Base-by-base conservation (phyloP, 2,329 filamentous ascomycete species). In the Colletotrichum nymphaeae region DNA sequence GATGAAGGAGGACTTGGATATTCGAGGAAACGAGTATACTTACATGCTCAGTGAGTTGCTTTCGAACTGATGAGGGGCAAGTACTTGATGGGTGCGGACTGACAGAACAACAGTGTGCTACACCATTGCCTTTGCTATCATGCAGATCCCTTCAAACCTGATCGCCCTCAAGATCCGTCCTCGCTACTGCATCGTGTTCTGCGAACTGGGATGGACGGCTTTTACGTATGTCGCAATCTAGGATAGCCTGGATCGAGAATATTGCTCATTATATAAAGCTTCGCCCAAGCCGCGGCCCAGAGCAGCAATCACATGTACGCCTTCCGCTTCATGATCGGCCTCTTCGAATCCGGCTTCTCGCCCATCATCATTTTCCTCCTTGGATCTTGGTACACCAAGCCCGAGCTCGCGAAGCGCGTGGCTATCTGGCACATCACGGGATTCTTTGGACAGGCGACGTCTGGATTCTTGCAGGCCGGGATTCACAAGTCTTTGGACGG, bases 111-210 rank as follows among this genome's bases (percentile, higher is more conserved):
- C 2, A 65, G 67, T 69, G 60, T 69, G 67, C 37, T 69, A 69
- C 24, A 69, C 67, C 83, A 85, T 94, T 62, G 91, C 90, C 2
- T 94, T 94, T 78, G 84, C 91, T 0, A 80, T 93, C 28, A 92
- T 91, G 76, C 91, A 93, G 77, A 86, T 88, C 0, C 79, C 91
- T 32, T 92, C 91, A n/a, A 93, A 94, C 78, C 83, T 93, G 69
- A 81, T 93, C 37, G 86, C 93, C 57, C 93, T 93, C 78, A 86
- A 86, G 9, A 82, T 91, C 68, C 85, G 89, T 2, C 92, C 92
- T 0, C 90, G 88, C 49, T 81, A 92, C 63, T 94, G 93, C 77
- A 86, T 93, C 37, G 89, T 92, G 0, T 81, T 86, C 12, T 80
- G 78, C 73, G 80, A 81, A 55, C 53, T 66, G 1, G 67, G 62